Evolutionary conservation across 208 protist species (phyloP), one percentile per base, ranked within the genome.

Genomic region (Porcisia hertigi): DNA sequence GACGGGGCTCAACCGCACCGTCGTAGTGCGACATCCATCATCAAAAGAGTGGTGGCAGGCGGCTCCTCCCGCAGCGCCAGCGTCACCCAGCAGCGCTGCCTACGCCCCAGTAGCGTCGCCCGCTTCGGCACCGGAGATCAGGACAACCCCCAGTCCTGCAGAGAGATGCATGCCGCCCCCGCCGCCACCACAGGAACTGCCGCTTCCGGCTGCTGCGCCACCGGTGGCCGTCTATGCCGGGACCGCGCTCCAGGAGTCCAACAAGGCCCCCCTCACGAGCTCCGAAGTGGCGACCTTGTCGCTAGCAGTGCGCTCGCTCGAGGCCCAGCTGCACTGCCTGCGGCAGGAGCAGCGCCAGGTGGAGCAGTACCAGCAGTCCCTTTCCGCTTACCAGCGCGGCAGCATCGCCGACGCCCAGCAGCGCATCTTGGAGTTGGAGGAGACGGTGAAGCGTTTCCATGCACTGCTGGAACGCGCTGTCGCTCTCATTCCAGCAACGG

Each of bases 341-440:
- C 72, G 54, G 47, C 66, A 77, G 65, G 77, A 82, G 69, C 83
- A 75, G 30, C 75, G 62, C 55, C 75, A 77, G 54, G 64, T 66
- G n/a, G 74, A 72, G 63, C 73, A 77, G 34, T 62, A 77, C 20
- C 71, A 75, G 45, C 71, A 55, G 54, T 66, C 57, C 41, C 58
- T 75, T 55, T 36, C 58, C 18, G 71, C 57, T n/a, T 53, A 75
- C 58, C 75, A 79, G 63, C 73, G 69, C 62, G 80, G 76, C 75
- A 74, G 69, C 75, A 59, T 79, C 58, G 58, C 75, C 59, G 80
- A 84, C 67, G 70, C 76, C 60, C 76, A 80, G 14, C 77, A 84
- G 69, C 87, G 87, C 66, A 86, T 92, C 45, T 30, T 77, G 43
- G 86, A 94, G 78, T 75, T 94, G 60, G 86, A 94, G 76, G 80